Evolutionary conservation across 345 rosid genomes (phyloP).

Genomic region (Rhodomyrtus tomentosa): DNA sequence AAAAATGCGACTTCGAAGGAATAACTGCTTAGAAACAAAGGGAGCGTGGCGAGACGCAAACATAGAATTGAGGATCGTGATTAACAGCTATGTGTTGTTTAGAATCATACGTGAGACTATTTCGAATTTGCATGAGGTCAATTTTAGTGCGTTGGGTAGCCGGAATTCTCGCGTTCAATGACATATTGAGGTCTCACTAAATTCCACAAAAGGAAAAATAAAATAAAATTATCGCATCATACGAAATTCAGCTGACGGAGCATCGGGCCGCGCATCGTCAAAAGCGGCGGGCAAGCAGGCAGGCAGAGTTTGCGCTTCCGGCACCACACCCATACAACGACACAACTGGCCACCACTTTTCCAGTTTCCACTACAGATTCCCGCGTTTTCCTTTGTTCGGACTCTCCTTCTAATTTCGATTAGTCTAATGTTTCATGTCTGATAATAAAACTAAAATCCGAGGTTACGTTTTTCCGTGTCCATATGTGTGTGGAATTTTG

Average conservation of each 20-base stretch:
- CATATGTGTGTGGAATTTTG: neutral
- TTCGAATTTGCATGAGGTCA: neutral
- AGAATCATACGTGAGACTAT: neutral
- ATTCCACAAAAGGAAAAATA: neutral
- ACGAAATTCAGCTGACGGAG: neutral
- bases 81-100: neutral
- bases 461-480: neutral
- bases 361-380: neutral
- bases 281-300: neutral
- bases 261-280: neutral
- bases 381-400: neutral
- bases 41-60: no score
- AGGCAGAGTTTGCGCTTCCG: neutral
- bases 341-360: neutral
- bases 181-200: neutral
- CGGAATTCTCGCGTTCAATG: neutral
- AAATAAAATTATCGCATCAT: neutral
- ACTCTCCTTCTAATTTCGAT: neutral
- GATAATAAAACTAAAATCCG: neutral
- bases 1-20: no score
- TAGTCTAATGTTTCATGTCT: neutral
- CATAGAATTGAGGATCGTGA: no score
- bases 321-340: neutral
- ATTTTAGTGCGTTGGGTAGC: neutral
- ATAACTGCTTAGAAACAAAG: no score